Evolutionary conservation across 306 rosid genomes (phyloP), one percentile per base, ranked within the genome.

Genomic region (Malus sieversii): DNA sequence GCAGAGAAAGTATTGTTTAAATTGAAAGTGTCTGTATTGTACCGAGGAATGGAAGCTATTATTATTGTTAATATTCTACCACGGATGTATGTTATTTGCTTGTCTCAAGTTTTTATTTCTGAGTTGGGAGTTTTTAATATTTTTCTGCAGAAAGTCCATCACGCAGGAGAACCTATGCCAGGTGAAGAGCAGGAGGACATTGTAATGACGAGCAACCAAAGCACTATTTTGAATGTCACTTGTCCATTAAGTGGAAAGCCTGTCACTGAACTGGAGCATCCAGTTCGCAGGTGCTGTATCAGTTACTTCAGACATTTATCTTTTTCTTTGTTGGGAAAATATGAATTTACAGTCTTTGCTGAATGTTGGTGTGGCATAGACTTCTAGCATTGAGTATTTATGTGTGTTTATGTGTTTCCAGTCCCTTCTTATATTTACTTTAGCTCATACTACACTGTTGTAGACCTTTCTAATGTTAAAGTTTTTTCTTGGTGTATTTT

Each of bases 111-210:
- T 53, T 52, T 52, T 74, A 62, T 74, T 67, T 55, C 23, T 57
- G 69, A 72, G 45, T 72, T 29, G 59, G 59, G 29, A 15, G 8
- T 61, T 87, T 70, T 80, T 52, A 72, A 59, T 77, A 52, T 81
- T 62, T 82, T 84, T 61, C 80, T 82, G 84, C 84, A 95, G 99
- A 92, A 89, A 48, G 97, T 95, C 81, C 97, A 92, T 89, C 97
- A 95, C 63, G 55, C 57, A 19, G 99, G 99, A 63, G 91, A 92
- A 64, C 93, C 93, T 66, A 90, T 95, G 96, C 96, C 96, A 27
- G 99, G 96, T 63, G 99, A 95, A 51, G 99, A 92, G 82, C 90
- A 82, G 81, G 99, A 95, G 79, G 99, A 95, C 68, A 83, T 95
- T 73, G 85, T 92, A 72, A 92, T 95, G 97, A 95, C 97, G 68